A percentile compares a stretch with the other conserved stretches of the same genome.
These are phyloP conservation scores for Oryza brachyantha DNA, from an alignment of 176 grass and related monocot genomes.

Conservation along the genomic window DNA sequence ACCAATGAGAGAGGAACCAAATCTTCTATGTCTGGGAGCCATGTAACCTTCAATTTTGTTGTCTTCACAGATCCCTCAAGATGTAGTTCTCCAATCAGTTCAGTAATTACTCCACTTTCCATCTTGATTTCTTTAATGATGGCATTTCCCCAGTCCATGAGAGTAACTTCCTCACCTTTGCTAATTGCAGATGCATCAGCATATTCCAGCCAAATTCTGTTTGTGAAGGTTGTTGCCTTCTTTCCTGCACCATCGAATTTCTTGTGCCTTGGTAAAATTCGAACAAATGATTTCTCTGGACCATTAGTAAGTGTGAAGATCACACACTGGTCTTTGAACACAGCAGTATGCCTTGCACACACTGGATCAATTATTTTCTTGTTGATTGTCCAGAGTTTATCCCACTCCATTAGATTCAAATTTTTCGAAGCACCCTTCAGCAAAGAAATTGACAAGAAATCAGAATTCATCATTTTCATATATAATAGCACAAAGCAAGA, in stretches of 20 bases:
- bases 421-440: slow-evolving; percentile 90
- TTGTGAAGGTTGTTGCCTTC: slow-evolving; percentile 76
- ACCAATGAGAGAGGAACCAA: slow-evolving; percentile 66
- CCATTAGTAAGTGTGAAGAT: slow-evolving; percentile 67
- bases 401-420: slow-evolving; percentile 97
- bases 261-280: slow-evolving; percentile 82
- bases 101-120: slow-evolving; percentile 53
- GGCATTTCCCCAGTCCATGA: slow-evolving; percentile 96
- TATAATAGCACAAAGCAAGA: not conserved
- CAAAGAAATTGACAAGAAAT: not conserved
- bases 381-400: slow-evolving; percentile 97
- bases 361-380: slow-evolving; percentile 89
- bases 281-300: slow-evolving; percentile 60
- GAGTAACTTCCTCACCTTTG: slow-evolving; percentile 74
- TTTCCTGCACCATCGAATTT: slow-evolving; percentile 76
- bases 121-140: slow-evolving; percentile 78
- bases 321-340: slow-evolving; percentile 53
- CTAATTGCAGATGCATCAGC: slow-evolving; percentile 61
- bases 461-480: not conserved
- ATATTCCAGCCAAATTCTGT: slow-evolving; percentile 79
- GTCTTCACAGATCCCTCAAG: slow-evolving; percentile 84
- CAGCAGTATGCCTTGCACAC: slow-evolving; percentile 78
- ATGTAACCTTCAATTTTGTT: slow-evolving; percentile 87
- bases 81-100: slow-evolving; percentile 69
- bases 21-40: slow-evolving; percentile 81